Conservation (phyloP, 2,329 filamentous ascomycete genomes). For the Diaporthe destruens region DNA sequence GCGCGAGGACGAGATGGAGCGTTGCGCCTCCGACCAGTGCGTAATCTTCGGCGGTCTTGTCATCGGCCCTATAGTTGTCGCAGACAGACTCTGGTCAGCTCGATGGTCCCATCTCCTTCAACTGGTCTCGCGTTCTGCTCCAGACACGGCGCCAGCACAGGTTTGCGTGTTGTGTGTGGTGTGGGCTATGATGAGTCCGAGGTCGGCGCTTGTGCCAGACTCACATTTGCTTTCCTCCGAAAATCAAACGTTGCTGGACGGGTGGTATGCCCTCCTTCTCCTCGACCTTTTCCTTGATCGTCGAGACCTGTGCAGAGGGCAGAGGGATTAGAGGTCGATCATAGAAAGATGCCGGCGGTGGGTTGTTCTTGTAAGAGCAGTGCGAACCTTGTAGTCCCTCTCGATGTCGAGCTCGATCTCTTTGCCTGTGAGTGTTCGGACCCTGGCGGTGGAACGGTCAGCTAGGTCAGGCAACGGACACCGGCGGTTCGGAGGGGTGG, state of each 20-base stretch:
- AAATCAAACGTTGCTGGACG: conserved; percentile 95
- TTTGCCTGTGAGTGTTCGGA: conserved; percentile 97
- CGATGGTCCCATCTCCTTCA: not conserved
- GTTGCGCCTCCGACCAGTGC: conserved; percentile 92
- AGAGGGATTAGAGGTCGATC: conserved; percentile 4
- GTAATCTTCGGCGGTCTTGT: conserved; percentile 93
- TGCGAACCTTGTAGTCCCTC: conserved; percentile 85
- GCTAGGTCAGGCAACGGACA: conserved; percentile 1
- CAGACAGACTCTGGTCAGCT: conserved; percentile 8
- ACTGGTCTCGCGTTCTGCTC: not conserved
- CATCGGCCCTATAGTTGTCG: conserved; percentile 78
- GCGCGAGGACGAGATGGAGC: conserved; percentile 92
- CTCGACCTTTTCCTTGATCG: conserved; percentile 99
- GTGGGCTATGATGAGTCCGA: not conserved
- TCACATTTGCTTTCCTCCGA: conserved; percentile 97
- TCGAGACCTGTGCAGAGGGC: conserved; percentile 74
- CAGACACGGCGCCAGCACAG: not conserved
- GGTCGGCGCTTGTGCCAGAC: conserved; percentile 44
- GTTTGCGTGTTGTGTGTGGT: not conserved
- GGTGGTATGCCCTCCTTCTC: conserved; percentile 99
- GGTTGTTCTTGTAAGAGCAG: not conserved
- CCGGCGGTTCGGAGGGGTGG: conserved; percentile 24
- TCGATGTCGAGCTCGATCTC: conserved; percentile 99
- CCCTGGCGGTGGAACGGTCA: conserved; percentile 65
- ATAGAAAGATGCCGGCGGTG: not conserved